A percentile compares a stretch with the other conserved stretches of the same genome.
Evolutionary conservation across 2,329 filamentous ascomycete genomes (phyloP).

Genomic region (Cladosporium colombiae): DNA sequence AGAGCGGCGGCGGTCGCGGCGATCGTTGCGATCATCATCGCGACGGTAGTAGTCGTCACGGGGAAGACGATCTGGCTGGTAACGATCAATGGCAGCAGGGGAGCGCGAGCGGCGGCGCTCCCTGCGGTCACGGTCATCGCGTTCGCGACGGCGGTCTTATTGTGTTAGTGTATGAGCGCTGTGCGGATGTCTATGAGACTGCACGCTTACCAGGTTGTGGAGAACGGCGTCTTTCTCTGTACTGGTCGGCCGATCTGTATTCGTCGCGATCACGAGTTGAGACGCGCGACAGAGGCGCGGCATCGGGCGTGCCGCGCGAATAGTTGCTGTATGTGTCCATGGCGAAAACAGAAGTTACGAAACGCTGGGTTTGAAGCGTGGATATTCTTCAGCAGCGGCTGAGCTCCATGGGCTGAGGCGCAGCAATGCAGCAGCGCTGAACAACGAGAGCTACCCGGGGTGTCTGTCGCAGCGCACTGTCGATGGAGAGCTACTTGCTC

Average conservation of each 20-base stretch:
- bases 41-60: constrained; percentile 67
- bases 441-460: background rate
- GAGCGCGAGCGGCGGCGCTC: constrained; percentile 72
- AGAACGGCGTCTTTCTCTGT: constrained; percentile 34
- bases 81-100: constrained; percentile 70
- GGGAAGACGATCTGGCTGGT: constrained; percentile 66
- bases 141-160: constrained; percentile 38
- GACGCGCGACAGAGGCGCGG: constrained; percentile 25
- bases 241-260: constrained; percentile 31
- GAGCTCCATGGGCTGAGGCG: constrained; percentile 22
- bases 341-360: background rate
- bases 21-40: constrained; percentile 61
- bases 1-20: constrained; percentile 63
- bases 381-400: background rate
- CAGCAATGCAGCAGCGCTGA: constrained; percentile 16
- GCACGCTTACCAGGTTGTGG: constrained; percentile 27
- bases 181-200: background rate
- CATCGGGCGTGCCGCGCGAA: constrained; percentile 19
- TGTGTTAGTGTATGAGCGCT: background rate
- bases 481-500: background rate
- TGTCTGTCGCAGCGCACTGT: constrained; percentile 18
- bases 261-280: constrained; percentile 28
- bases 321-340: constrained; percentile 26
- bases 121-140: constrained; percentile 31
- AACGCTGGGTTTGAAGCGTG: constrained; percentile 24